Percentiles rank a stretch among this genome's conserved stretches.
phyloP scores from a whole-genome alignment of 2,329 filamentous ascomycete species.

The Rhynchosporium graminicola region DNA sequence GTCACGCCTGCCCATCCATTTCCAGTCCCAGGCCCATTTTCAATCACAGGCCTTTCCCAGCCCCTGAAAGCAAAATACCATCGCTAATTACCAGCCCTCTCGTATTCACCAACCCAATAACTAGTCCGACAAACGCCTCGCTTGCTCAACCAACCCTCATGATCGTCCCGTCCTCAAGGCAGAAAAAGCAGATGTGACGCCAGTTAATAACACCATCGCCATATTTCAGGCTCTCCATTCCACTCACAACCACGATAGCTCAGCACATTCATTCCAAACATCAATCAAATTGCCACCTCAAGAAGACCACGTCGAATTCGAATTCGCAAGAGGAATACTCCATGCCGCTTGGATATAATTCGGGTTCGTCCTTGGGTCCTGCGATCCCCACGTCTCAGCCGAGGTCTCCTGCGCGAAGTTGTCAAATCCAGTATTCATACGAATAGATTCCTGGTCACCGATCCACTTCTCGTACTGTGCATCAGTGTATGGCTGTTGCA shows the following conservation, averaged over 20 bases:
- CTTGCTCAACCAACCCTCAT: not conserved
- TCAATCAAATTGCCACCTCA: too few relatives aligned
- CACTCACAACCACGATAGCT: not conserved
- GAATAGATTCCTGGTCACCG: constrained; percentile 24
- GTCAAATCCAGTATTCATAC: constrained; percentile 28
- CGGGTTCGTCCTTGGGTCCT: constrained; percentile 4
- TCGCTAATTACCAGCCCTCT: constrained; percentile 1
- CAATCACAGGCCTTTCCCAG: not conserved
- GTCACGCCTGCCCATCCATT: not conserved
- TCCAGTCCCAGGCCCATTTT: not conserved
- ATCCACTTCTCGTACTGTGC: constrained; percentile 26
- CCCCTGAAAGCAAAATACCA: too few relatives aligned
- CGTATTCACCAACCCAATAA: not conserved
- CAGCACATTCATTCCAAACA: too few relatives aligned
- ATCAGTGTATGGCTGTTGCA: constrained; percentile 10
- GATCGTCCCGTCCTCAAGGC: not conserved
- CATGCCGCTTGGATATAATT: constrained; percentile 14
- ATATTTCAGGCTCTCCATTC: not conserved
- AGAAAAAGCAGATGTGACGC: not conserved
- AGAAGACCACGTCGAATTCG: not conserved
- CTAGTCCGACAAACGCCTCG: not conserved
- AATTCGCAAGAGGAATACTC: constrained; percentile 1
- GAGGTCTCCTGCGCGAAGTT: constrained; percentile 26
- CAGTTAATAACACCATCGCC: not conserved
- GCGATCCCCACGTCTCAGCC: not conserved